Evolutionary conservation across 208 protist genomes (phyloP).

Genomic region (Wallacemonas collosoma): DNA sequence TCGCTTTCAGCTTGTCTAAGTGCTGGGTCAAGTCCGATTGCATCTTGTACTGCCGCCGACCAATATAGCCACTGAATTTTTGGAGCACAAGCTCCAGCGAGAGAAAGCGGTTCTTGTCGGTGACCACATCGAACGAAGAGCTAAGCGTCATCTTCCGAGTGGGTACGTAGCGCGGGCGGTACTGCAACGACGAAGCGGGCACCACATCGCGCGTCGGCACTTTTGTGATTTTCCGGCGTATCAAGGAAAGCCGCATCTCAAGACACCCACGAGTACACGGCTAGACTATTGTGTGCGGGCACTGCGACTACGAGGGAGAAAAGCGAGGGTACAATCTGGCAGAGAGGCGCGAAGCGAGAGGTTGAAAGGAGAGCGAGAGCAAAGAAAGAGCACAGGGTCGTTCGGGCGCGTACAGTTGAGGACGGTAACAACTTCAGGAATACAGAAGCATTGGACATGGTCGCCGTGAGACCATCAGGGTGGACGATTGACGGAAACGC

Average conservation of each 20-base stretch:
- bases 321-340: too few relatives aligned
- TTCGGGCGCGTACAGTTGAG: too few relatives aligned
- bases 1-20: constrained; percentile 47
- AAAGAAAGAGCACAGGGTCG: too few relatives aligned
- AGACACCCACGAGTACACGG: not conserved
- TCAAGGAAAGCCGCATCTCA: not conserved
- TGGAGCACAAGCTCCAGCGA: constrained; percentile 75
- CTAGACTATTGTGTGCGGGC: not conserved
- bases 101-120: constrained; percentile 80
- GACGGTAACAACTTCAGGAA: too few relatives aligned
- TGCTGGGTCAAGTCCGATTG: constrained; percentile 44
- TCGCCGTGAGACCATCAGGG: too few relatives aligned
- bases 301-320: too few relatives aligned
- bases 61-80: constrained; percentile 74
- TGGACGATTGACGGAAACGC: too few relatives aligned
- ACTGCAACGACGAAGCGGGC: constrained; percentile 37
- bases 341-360: too few relatives aligned
- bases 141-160: constrained; percentile 67
- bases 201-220: constrained; percentile 59
- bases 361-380: too few relatives aligned
- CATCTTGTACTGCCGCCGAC: constrained; percentile 89
- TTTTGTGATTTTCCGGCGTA: constrained; percentile 35
- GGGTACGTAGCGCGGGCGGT: constrained; percentile 67
- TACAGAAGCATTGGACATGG: too few relatives aligned
- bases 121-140: constrained; percentile 65